Evolutionary conservation across 192 early-diverging fungal genomes (phyloP).

Genomic region (Podochytrium sp.): DNA sequence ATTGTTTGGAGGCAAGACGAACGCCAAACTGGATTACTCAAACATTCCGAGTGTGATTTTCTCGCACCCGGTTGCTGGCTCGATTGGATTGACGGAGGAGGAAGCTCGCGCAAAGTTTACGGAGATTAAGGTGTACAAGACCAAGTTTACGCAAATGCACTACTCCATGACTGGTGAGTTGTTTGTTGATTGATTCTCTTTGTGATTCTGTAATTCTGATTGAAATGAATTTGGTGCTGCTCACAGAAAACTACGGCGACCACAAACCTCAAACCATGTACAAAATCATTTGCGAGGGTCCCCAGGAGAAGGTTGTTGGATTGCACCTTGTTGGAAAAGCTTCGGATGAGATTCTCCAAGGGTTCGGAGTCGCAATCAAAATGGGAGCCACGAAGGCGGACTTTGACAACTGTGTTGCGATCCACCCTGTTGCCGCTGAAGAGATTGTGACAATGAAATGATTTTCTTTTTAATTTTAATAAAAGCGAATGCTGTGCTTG

Average conservation of each 20-base stretch:
- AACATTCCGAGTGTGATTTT: conserved; percentile 97
- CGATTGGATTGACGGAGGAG: conserved; percentile 86
- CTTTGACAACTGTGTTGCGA: conserved; percentile 94
- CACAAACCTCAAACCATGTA: conserved; percentile 91
- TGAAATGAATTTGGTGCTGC: conserved; percentile 37
- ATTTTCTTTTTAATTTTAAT: no score
- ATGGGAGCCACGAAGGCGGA: conserved; percentile 99
- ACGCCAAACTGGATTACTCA: conserved; percentile 85
- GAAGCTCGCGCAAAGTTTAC: conserved; percentile 76
- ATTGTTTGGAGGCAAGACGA: conserved; percentile 79
- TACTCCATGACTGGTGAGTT: conserved; percentile 48
- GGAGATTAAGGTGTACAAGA: conserved; percentile 84
- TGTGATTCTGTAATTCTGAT: neutral
- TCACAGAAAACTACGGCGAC: conserved; percentile 48
- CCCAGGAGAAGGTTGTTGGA: conserved; percentile 96
- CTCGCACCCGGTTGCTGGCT: conserved; percentile 85
- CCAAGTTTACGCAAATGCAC: conserved; percentile 93
- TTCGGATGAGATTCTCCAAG: conserved; percentile 86
- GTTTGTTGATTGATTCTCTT: neutral
- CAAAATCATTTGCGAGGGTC: conserved; percentile 86
- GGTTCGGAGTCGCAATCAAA: conserved; percentile 94
- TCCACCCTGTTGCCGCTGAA: conserved; percentile 95
- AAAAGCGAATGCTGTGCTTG: no score
- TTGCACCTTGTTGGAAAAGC: conserved; percentile 90
- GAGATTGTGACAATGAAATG: conserved; percentile 84